Evolutionary conservation across 208 protist genomes (phyloP).

Genomic region (Tritrichomonas musculus): DNA sequence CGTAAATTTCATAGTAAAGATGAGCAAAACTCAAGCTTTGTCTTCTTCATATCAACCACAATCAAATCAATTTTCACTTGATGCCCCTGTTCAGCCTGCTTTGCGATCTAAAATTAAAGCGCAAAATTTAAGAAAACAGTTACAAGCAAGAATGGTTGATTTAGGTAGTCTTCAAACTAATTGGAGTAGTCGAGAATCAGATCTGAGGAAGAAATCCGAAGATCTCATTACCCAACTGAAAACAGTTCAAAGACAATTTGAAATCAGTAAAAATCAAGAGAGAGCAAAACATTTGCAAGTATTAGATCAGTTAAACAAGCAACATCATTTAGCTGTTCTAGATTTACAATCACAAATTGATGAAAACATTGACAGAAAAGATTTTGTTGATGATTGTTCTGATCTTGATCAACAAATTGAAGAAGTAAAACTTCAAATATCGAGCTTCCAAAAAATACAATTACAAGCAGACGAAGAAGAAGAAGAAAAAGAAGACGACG

Average conservation of each 20-base stretch:
- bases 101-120: neutral
- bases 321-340: neutral
- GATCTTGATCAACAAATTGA: conserved; percentile 4
- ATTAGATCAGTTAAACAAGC: neutral
- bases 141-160: neutral
- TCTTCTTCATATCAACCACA: neutral
- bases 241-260: neutral
- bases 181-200: neutral
- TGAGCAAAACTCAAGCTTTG: too few relatives aligned
- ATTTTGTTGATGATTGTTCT: neutral
- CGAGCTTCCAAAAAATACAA: neutral
- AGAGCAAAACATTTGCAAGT: neutral
- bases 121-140: neutral
- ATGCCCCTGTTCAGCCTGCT: neutral
- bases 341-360: conserved; percentile 4
- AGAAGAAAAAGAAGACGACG: neutral
- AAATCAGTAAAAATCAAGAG: neutral
- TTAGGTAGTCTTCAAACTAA: neutral
- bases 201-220: neutral
- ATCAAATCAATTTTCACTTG: neutral
- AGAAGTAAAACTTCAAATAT: neutral
- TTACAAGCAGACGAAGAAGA: neutral
- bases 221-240: neutral
- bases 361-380: neutral
- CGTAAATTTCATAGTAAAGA: too few relatives aligned